Percentiles rank a stretch among this genome's conserved stretches.
phyloP scores from a whole-genome alignment of 257 asterid species.

The Leptodermis oblonga region DNA sequence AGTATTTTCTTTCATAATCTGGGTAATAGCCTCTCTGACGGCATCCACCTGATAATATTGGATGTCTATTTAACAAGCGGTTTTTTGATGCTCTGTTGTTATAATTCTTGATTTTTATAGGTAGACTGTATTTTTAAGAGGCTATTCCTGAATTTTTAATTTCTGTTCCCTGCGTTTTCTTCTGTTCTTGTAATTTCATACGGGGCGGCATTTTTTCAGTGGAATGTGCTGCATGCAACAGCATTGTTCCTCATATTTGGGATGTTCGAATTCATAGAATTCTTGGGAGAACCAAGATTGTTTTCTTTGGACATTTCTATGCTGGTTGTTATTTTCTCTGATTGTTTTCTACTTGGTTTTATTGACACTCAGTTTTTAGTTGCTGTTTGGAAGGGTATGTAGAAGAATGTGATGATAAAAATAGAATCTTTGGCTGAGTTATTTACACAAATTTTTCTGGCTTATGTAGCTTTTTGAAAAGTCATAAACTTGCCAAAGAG shows the following conservation, averaged over 20 bases:
- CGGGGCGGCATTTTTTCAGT: not conserved
- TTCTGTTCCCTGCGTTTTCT: too few relatives aligned
- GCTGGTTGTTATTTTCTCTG: not conserved
- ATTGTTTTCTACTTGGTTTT: not conserved
- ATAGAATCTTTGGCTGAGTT: not conserved
- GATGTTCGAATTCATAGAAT: not conserved
- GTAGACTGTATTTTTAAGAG: too few relatives aligned
- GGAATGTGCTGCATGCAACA: slow-evolving; percentile 10
- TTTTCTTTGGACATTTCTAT: not conserved
- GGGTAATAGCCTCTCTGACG: too few relatives aligned
- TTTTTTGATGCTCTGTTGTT: too few relatives aligned
- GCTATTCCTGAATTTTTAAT: not conserved
- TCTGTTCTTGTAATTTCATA: too few relatives aligned
- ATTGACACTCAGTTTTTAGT: not conserved
- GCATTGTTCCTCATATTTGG: not conserved
- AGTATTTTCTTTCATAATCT: too few relatives aligned
- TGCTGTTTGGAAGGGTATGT: not conserved
- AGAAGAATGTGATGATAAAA: not conserved
- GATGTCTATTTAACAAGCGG: too few relatives aligned
- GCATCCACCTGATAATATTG: too few relatives aligned
- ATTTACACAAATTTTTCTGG: not conserved
- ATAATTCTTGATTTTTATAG: too few relatives aligned
- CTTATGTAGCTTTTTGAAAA: not conserved
- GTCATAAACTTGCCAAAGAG: not conserved
- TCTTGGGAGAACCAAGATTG: not conserved